Percentiles rank a stretch among this genome's conserved stretches.
These are phyloP conservation scores for Hyphopichia burtonii DNA, from an alignment of 1,139 yeast species.

Conservation along the genomic window DNA sequence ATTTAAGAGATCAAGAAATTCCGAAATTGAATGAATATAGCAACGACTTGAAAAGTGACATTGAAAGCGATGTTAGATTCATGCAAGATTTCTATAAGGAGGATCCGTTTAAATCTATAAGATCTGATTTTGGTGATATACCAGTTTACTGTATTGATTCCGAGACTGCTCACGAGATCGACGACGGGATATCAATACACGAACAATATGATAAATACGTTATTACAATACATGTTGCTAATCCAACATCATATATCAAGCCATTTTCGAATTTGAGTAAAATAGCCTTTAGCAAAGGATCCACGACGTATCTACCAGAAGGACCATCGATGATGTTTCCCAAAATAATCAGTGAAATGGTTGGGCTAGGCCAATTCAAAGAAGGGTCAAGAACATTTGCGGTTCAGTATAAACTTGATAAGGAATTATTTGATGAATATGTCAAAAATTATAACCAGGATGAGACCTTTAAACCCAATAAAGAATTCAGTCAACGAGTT, in stretches of 20 bases:
- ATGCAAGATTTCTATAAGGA: constrained; percentile 22
- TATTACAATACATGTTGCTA: constrained; percentile 79
- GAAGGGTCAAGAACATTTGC: constrained; percentile 40
- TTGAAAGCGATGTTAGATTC: neutral
- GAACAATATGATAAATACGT: constrained; percentile 32
- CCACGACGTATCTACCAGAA: constrained; percentile 78
- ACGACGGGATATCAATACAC: constrained; percentile 81
- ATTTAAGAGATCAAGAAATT: neutral
- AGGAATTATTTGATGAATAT: constrained; percentile 22
- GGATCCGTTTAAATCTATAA: constrained; percentile 33
- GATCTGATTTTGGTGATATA: constrained; percentile 38
- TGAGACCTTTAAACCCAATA: constrained; percentile 14
- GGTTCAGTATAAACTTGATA: constrained; percentile 28
- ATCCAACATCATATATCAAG: constrained; percentile 68
- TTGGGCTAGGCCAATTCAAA: constrained; percentile 57
- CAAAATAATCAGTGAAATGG: constrained; percentile 43
- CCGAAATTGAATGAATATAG: neutral
- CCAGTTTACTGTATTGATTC: constrained; percentile 86
- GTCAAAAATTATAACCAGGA: constrained; percentile 16
- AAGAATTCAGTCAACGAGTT: constrained; percentile 14
- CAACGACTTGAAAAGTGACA: neutral
- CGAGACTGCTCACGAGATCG: constrained; percentile 82
- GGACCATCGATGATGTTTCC: constrained; percentile 72
- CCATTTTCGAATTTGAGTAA: constrained; percentile 51
- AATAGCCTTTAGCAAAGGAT: constrained; percentile 59